A percentile compares a stretch with the other conserved stretches of the same genome.
phyloP scores from a whole-genome alignment of 2,329 filamentous ascomycete genomes.

The Cytospora paraplurivora region DNA sequence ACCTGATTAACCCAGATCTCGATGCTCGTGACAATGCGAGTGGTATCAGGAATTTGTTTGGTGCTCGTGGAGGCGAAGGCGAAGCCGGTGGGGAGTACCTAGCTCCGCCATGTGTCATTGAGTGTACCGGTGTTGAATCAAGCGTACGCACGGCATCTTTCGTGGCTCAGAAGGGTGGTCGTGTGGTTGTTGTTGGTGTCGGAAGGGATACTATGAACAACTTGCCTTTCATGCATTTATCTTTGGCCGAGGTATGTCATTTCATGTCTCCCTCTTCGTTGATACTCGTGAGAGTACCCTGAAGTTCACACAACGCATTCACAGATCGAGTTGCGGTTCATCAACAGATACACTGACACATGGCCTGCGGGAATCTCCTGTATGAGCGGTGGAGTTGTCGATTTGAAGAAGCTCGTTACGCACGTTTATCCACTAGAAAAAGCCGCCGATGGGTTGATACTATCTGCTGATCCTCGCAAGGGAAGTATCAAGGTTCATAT shows the following conservation, averaged over 20 bases:
- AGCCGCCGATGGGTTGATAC: slow-evolving; percentile 58
- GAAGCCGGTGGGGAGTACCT: slow-evolving; percentile 50
- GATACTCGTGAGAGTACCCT: not conserved
- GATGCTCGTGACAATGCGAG: slow-evolving; percentile 53
- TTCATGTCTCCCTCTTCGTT: not conserved
- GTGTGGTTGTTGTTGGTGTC: slow-evolving; percentile 66
- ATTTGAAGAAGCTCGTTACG: slow-evolving; percentile 64
- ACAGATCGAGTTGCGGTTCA: slow-evolving; percentile 68
- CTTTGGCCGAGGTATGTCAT: slow-evolving; percentile 56
- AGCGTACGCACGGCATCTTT: slow-evolving; percentile 62
- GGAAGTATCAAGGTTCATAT: slow-evolving; percentile 64
- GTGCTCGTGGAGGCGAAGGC: slow-evolving; percentile 32
- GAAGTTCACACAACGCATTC: not conserved
- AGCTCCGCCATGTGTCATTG: slow-evolving; percentile 60
- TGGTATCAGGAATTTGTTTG: slow-evolving; percentile 57
- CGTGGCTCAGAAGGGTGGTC: slow-evolving; percentile 58
- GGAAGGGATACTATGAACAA: slow-evolving; percentile 65
- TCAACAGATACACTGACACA: slow-evolving; percentile 70
- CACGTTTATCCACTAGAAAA: slow-evolving; percentile 65
- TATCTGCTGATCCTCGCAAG: slow-evolving; percentile 53
- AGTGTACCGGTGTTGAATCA: slow-evolving; percentile 68
- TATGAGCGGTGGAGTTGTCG: slow-evolving; percentile 59
- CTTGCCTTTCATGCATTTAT: slow-evolving; percentile 67
- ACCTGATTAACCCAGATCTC: slow-evolving; percentile 51
- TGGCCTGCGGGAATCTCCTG: slow-evolving; percentile 68